Base-by-base conservation (phyloP, 139 green algal species). In the Pseudopediastrum boryanum region DNA sequence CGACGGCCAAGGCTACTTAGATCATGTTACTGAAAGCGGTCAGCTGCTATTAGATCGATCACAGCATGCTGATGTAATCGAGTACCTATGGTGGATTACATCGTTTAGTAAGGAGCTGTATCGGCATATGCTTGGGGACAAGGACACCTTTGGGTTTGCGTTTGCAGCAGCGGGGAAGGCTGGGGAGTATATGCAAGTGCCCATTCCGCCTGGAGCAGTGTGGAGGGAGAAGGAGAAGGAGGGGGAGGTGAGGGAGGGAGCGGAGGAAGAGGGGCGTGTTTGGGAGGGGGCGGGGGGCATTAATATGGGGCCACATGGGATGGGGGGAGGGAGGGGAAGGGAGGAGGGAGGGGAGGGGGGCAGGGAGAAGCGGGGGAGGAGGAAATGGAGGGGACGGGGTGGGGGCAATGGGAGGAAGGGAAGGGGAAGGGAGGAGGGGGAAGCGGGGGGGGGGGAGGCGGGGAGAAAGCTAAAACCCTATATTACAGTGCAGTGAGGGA, bases 1-100 rank as follows among this genome's bases (percentile, higher is more conserved):
- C 4, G 65, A 52, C 1, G 64, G 42, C 36, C 39, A 54, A 27
- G 76, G 65, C 33, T 12, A 68, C 65, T 19, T 67, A 21, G 13
- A 31, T 3, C 61, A 62, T 13, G 36, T 72, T 7, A 36, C 61
- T 27, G 76, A 82, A 41, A 71, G 50, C 23, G 67, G 67, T 19
- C 58, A 83, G 66, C 43, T 83, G 43, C n/a, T 83, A 31, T 19
- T 83, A 16, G 70, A 83, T 59, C 78, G 78, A 7, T 35, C 43
- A 5, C n/a, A 27, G 8, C 78, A 79, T 59, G 65, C 76, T n/a
- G 66, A 71, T n/a, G 76, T 77, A 42, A 52, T 82, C 52, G 76
- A 82, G 51, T 82, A 63, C 29, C 39, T 82, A 1, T 82, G 76
- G 76, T 71, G 27, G 52, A 25, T 78, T 41, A 75, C 52, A 16